Evolutionary conservation across 495 filamentous ascomycete species (phyloP).

Genomic region (Hypoxylon fuscum): DNA sequence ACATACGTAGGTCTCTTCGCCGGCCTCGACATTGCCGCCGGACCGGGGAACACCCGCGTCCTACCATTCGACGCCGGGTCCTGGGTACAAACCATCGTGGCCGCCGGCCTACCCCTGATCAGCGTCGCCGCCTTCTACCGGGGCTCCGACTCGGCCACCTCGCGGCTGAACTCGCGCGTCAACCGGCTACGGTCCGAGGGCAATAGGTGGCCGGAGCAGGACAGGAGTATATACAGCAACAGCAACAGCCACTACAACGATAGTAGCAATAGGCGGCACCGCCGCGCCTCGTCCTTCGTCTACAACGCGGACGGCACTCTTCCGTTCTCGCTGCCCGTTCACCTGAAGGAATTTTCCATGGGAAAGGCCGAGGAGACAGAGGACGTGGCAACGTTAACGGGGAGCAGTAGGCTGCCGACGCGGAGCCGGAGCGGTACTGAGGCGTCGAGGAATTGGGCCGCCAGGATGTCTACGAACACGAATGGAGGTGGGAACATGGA

Average conservation of each 20-base stretch:
- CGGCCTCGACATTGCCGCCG: slow-evolving; percentile 32
- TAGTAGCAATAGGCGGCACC: background rate
- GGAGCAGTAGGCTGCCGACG: background rate
- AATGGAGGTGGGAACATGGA: no score
- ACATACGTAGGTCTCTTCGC: slow-evolving; percentile 32
- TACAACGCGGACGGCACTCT: slow-evolving; percentile 1
- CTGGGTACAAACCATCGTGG: slow-evolving; percentile 31
- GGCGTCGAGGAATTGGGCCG: slow-evolving; percentile 1
- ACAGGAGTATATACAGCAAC: background rate
- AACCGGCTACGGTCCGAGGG: background rate
- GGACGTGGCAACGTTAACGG: background rate
- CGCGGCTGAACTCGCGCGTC: slow-evolving; percentile 7
- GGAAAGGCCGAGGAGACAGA: background rate
- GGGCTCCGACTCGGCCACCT: slow-evolving; percentile 24
- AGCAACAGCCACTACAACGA: background rate
- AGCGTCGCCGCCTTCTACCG: slow-evolving; percentile 35
- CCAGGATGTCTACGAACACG: background rate
- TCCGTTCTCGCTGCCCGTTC: background rate
- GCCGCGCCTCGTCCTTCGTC: slow-evolving; percentile 2
- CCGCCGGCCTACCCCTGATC: slow-evolving; percentile 29
- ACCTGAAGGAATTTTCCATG: background rate
- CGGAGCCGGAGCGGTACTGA: no score
- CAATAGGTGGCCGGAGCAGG: background rate
- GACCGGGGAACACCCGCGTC: slow-evolving; percentile 23
- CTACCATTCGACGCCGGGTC: slow-evolving; percentile 34